Base-by-base conservation (phyloP, 441 rosid genomes). In the Isatis lusitanica region DNA sequence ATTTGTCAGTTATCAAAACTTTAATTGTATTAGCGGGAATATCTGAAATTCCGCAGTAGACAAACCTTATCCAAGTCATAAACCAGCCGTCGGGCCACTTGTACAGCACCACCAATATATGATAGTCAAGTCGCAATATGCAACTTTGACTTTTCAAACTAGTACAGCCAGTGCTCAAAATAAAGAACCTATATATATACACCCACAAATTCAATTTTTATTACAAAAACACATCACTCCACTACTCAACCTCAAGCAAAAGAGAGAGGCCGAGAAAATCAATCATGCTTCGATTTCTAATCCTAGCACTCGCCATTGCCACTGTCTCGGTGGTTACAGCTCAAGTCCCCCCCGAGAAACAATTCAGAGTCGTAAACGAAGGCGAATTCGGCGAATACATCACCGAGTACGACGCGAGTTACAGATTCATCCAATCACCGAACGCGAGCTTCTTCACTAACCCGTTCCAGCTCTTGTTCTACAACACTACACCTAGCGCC, bases 401-500 rank as follows among this genome's bases (percentile, higher is more conserved):
- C 0, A 79, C 79, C 5, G 93, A 86, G 30, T 88, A 88, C 21
- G 80, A 38, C 4, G 86, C 84, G 0, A 73, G 70, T 38, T 86
- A 86, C 75, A 72, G 84, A 0, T 58, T 50, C 40, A 66, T 78
- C 62, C 0, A 3, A 2, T 74, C 70, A 18, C 17, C 63, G 1
- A 71, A 57, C 38, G 38, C 42, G 28, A 35, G 16, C 48, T 71
- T 80, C 6, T 48, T 12, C 35, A 58, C 21, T 0, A 2, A 4
- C 1, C 87, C 87, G 1, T 87, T 83, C 33, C 76, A 48, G 26
- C 85, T 87, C 4, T 71, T 84, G 6, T 87, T 83, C 48, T 87
- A 80, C 60, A 87, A 83, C 21, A 85, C 85, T 18, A 82, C 91
- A 13, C 87, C 88, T 4, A 9, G 79, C 65, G 85, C 83, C 13